phyloP scores from a whole-genome alignment of 2,329 filamentous ascomycete species.

The Alternaria tenuissima region DNA sequence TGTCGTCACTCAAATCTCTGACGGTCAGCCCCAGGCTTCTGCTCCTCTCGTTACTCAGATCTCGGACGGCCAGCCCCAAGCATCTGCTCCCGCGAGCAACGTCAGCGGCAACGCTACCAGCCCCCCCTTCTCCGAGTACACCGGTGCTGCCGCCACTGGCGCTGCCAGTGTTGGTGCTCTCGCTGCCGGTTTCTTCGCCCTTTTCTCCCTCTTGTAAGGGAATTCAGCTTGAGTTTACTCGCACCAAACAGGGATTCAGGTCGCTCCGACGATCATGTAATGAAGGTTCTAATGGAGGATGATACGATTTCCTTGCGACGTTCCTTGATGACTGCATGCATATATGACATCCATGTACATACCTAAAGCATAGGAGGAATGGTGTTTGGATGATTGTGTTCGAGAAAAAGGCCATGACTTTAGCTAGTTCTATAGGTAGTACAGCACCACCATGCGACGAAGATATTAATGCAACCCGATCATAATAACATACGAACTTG shows the following conservation, averaged over 20 bases:
- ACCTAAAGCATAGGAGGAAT: slow-evolving; percentile 9
- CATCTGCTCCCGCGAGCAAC: slow-evolving; percentile 19
- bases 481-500: background rate
- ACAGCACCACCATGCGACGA: background rate
- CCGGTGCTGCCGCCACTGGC: slow-evolving; percentile 40
- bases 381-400: background rate
- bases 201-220: slow-evolving; percentile 42
- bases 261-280: slow-evolving; percentile 7
- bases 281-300: slow-evolving; percentile 13
- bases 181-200: slow-evolving; percentile 38
- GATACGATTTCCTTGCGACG: slow-evolving; percentile 11
- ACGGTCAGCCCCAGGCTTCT: slow-evolving; percentile 31
- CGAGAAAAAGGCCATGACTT: background rate
- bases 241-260: background rate
- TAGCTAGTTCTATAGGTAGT: slow-evolving; percentile 2
- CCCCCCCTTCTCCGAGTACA: slow-evolving; percentile 26
- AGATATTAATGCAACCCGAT: slow-evolving; percentile 1
- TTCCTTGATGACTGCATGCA: slow-evolving; percentile 17
- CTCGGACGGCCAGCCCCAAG: slow-evolving; percentile 32
- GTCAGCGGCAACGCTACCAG: slow-evolving; percentile 21
- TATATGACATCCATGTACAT: slow-evolving; percentile 13
- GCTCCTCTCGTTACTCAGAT: slow-evolving; percentile 30
- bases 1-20: slow-evolving; percentile 31
- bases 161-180: slow-evolving; percentile 35
- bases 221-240: background rate